A percentile compares a stretch with the other conserved stretches of the same genome.
phyloP scores from a whole-genome alignment of 139 green algal species.

The Coccomyxa sp. region DNA sequence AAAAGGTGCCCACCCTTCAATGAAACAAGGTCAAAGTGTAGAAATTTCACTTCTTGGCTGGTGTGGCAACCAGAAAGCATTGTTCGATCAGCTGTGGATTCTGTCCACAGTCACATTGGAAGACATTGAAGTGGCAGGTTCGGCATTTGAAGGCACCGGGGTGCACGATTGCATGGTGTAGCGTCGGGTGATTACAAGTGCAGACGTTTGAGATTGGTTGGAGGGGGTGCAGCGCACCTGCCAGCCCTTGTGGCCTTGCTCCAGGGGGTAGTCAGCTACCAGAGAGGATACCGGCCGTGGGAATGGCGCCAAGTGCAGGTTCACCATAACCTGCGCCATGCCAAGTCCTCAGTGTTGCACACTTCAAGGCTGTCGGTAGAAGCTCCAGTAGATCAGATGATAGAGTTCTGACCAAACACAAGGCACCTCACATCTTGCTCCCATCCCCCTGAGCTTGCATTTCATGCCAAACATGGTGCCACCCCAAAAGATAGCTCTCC shows the following conservation, averaged over 20 bases:
- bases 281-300: slow-evolving; percentile 6
- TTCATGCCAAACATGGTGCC: background rate
- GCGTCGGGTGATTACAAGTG: too few species aligned
- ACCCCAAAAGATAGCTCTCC: background rate
- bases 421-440: background rate
- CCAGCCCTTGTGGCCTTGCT: slow-evolving; percentile 13
- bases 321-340: slow-evolving; percentile 2
- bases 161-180: background rate
- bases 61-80: too few species aligned
- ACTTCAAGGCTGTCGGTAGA: background rate
- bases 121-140: background rate
- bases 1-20: too few species aligned
- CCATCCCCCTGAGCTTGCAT: background rate
- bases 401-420: background rate
- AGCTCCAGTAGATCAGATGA: background rate
- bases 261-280: background rate
- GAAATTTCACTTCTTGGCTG: too few species aligned
- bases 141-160: background rate
- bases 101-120: too few species aligned
- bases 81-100: too few species aligned
- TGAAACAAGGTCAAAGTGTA: too few species aligned
- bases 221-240: background rate
- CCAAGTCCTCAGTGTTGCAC: too few species aligned
- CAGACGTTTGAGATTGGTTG: too few species aligned
- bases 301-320: slow-evolving; percentile 11